These are phyloP conservation scores for Leccinum variicolor DNA, from an alignment of 768 basidiomycete genomes.

Conservation along the genomic window DNA sequence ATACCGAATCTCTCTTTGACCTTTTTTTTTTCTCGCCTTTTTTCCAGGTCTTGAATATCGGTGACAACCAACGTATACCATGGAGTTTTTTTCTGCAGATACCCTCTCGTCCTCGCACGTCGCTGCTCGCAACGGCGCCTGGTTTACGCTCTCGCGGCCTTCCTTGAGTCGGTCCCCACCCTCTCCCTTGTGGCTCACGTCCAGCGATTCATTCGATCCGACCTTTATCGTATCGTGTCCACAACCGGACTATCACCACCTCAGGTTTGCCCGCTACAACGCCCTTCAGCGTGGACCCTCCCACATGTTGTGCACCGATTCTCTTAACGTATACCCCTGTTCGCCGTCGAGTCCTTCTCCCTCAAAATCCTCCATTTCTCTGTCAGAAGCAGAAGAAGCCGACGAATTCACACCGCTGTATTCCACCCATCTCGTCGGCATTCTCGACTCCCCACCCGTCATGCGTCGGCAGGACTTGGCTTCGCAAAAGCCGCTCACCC, in stretches of 20 bases:
- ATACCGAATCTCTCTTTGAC: slow-evolving; percentile 1
- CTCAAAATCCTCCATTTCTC: slow-evolving; percentile 22
- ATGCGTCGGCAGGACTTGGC: slow-evolving; percentile 30
- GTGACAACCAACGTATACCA: slow-evolving; percentile 32
- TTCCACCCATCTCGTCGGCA: slow-evolving; percentile 27
- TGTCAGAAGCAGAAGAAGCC: slow-evolving; percentile 23
- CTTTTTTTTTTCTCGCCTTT: neutral
- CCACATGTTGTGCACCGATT: slow-evolving; percentile 19
- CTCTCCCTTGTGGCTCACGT: slow-evolving; percentile 16
- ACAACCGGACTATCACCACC: slow-evolving; percentile 11
- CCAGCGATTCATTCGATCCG: slow-evolving; percentile 22
- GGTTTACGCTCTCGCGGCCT: slow-evolving; percentile 15
- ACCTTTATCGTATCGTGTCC: slow-evolving; percentile 18
- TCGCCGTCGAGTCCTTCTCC: slow-evolving; percentile 26
- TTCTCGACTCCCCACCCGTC: slow-evolving; percentile 35
- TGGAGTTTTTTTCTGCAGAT: slow-evolving; percentile 30
- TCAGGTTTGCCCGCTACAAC: slow-evolving; percentile 17
- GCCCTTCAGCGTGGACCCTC: slow-evolving; percentile 5
- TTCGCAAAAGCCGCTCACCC: slow-evolving; percentile 36
- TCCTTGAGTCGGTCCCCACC: slow-evolving; percentile 15
- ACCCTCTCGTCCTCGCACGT: slow-evolving; percentile 19
- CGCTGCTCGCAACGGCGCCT: slow-evolving; percentile 8
- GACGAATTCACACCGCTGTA: slow-evolving; percentile 18
- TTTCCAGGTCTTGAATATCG: slow-evolving; percentile 32
- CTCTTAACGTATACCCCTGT: slow-evolving; percentile 23